Percentiles rank a stretch among this genome's conserved stretches.
Evolutionary conservation across 371 early-diverging fungal species (phyloP).

Genomic region (Smittium culicis): DNA sequence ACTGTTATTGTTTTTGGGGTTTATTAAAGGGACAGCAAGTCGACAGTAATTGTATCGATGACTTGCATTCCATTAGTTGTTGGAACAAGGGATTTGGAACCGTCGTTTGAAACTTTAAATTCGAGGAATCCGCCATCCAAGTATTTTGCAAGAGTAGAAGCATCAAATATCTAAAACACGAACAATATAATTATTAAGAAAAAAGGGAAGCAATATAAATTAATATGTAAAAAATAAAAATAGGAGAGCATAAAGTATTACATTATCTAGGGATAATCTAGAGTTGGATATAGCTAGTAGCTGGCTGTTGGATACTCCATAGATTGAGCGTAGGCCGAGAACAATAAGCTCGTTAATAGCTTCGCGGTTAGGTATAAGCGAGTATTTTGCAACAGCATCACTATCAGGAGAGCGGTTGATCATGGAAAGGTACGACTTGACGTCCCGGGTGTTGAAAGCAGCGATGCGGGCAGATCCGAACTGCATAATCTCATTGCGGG

Average conservation of each 20-base stretch:
- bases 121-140: slow-evolving; percentile 4
- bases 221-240: not conserved
- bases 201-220: not conserved
- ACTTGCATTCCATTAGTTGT: slow-evolving; percentile 24
- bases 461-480: not conserved
- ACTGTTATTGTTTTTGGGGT: not conserved
- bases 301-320: not conserved
- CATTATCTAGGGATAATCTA: not conserved
- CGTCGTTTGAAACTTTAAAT: not conserved
- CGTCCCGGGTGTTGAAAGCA: slow-evolving; percentile 42
- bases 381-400: slow-evolving; percentile 22
- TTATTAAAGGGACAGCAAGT: slow-evolving; percentile 15
- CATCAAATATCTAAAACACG: slow-evolving; percentile 9
- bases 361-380: not conserved
- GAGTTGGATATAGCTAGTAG: not conserved
- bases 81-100: slow-evolving; percentile 14
- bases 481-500: no score
- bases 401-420: slow-evolving; percentile 42
- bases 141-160: not conserved
- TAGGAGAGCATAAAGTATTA: not conserved
- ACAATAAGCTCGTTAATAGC: slow-evolving; percentile 1
- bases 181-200: not conserved
- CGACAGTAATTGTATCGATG: slow-evolving; percentile 21
- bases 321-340: slow-evolving; percentile 10
- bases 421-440: slow-evolving; percentile 30